These are phyloP conservation scores for Monosporascus ibericus DNA, from an alignment of 2,329 filamentous ascomycete genomes.

Conservation along the genomic window DNA sequence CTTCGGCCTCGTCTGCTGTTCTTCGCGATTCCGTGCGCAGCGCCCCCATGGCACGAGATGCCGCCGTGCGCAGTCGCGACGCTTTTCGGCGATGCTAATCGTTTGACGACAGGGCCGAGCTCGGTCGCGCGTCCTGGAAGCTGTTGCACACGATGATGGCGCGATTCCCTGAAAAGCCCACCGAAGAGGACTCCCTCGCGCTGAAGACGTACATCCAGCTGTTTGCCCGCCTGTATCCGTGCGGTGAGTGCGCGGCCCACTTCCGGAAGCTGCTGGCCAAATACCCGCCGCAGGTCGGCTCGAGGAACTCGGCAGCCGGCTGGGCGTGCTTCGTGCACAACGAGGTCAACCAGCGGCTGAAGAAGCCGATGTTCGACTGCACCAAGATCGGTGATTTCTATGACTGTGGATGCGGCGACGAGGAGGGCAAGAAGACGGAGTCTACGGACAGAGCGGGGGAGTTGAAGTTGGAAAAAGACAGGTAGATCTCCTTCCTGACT, in stretches of 20 bases:
- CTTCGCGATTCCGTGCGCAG: neutral
- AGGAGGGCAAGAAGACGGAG: conserved; percentile 39
- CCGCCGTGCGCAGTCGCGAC: neutral
- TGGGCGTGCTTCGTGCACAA: conserved; percentile 68
- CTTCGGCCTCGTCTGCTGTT: neutral
- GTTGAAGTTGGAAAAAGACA: conserved; percentile 22
- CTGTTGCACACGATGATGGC: conserved; percentile 67
- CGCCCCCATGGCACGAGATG: neutral
- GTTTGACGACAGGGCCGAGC: conserved; percentile 44
- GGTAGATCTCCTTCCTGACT: neutral
- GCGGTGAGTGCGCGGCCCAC: conserved; percentile 63
- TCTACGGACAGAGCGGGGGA: conserved; percentile 19
- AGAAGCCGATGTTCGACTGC: conserved; percentile 60
- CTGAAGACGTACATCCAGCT: conserved; percentile 60
- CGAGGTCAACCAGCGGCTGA: conserved; percentile 56
- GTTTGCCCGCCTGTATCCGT: conserved; percentile 64
- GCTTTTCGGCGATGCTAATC: neutral
- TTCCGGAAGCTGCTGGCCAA: conserved; percentile 57
- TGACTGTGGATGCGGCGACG: conserved; percentile 66
- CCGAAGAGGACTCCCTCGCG: conserved; percentile 54
- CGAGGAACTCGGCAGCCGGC: conserved; percentile 56
- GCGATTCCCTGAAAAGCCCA: conserved; percentile 61
- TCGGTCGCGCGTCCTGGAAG: conserved; percentile 64
- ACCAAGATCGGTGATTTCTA: conserved; percentile 64
- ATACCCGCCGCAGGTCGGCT: conserved; percentile 60